Evolutionary conservation across 108 stramenopile genomes (phyloP), one percentile per base, ranked within the genome.

Genomic region (Mayamaea pseudoterrestris): DNA sequence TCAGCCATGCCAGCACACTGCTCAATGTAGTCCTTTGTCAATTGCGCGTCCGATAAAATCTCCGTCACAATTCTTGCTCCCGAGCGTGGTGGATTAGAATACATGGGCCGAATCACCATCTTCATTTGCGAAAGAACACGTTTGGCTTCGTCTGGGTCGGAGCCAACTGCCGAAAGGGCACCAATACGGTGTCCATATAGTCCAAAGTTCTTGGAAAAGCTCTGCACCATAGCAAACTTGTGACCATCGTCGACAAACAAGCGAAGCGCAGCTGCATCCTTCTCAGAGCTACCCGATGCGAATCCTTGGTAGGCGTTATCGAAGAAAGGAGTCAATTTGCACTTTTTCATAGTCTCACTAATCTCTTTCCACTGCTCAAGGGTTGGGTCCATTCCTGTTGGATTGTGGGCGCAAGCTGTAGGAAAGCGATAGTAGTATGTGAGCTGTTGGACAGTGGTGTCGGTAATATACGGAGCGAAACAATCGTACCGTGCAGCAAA

Each of bases 161-260:
- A 60, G 20, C 85, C 89, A 29, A 98, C 96, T 1, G 95, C 80
- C 5, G 87, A 90, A 29, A 99, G 70, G 5, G 93, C 74, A 16
- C 99, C 99, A 16, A 96, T 72, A 40, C 99, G 70, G 57, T 98
- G 86, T 42, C 99, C 99, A 65, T 99, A 99, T 26, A 99, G 78
- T 14, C 99, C 99, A 60, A 99, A 99, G 77, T 99, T 99, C 70
- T 99, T 99, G 28, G 95, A 91, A 53, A 93, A 99, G 57, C 82
- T 85, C 73, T 99, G 99, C 9, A 88, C 85, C 39, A 96, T 67
- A n/a, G 80, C 68, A 40, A 98, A 58, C 31, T 75, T 58, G 59
- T 98, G 96, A 5, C 99, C 99, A 36, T 97, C 93, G 11, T 79
- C 92, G 3, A 95, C 97, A 72, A 99, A 99, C 75, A 87, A 71